phyloP scores from a whole-genome alignment of 805 yeast species.

The Metschnikowia reukaufii region DNA sequence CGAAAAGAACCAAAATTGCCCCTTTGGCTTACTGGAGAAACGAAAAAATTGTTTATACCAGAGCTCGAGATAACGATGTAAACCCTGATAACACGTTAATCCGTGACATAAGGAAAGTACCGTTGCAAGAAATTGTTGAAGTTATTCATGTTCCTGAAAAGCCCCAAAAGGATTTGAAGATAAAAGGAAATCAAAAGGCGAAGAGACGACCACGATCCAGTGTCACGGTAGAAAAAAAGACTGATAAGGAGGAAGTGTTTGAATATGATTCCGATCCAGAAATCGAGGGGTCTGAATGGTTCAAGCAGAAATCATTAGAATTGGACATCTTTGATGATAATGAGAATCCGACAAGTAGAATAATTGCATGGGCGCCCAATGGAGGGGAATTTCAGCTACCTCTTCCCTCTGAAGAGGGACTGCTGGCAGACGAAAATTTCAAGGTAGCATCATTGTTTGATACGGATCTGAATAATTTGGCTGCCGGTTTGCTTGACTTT shows the following conservation, averaged over 20 bases:
- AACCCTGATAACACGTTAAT: slow-evolving; percentile 46
- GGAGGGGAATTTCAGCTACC: slow-evolving; percentile 43
- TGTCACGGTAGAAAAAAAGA: slow-evolving; percentile 17
- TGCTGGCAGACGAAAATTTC: slow-evolving; percentile 43
- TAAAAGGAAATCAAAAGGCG: not conserved
- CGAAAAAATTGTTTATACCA: slow-evolving; percentile 64
- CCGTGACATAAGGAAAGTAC: slow-evolving; percentile 36
- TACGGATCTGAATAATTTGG: slow-evolving; percentile 60
- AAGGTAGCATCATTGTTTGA: slow-evolving; percentile 65
- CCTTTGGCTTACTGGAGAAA: slow-evolving; percentile 86
- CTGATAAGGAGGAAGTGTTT: slow-evolving; percentile 17
- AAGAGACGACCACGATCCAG: not conserved
- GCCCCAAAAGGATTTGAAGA: slow-evolving; percentile 1
- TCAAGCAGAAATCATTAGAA: slow-evolving; percentile 38
- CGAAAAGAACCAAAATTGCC: slow-evolving; percentile 62
- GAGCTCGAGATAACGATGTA: slow-evolving; percentile 32
- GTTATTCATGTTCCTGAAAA: slow-evolving; percentile 52
- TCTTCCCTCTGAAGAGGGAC: slow-evolving; percentile 41
- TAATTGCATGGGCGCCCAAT: slow-evolving; percentile 67
- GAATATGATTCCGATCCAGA: slow-evolving; percentile 42
- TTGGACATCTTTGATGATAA: slow-evolving; percentile 50
- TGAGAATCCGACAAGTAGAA: slow-evolving; percentile 31
- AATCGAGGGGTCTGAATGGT: slow-evolving; percentile 55
- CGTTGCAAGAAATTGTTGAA: slow-evolving; percentile 56
- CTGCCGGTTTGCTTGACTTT: slow-evolving; percentile 70